phyloP scores from a whole-genome alignment of 2,329 filamentous ascomycete genomes.

The Ascochyta pisi region DNA sequence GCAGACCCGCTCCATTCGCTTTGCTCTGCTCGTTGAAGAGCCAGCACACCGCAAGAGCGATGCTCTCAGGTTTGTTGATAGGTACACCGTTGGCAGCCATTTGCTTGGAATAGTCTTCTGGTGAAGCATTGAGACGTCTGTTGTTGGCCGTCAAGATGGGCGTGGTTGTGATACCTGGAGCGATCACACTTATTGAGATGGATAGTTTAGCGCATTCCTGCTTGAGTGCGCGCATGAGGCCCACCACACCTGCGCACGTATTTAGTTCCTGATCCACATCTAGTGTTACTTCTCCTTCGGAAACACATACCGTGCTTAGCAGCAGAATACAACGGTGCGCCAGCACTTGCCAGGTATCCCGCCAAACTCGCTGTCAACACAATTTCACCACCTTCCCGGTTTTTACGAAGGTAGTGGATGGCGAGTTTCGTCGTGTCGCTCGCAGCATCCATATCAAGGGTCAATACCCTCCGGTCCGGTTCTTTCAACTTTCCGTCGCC shows the following conservation, averaged over 20 bases:
- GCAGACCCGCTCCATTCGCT: conserved; percentile 55
- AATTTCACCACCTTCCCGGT: conserved; percentile 52
- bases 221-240: conserved; percentile 59
- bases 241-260: conserved; percentile 49
- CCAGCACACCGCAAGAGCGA: conserved; percentile 55
- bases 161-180: conserved; percentile 58
- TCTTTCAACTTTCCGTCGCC: conserved; percentile 51
- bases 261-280: not conserved
- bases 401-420: conserved; percentile 55
- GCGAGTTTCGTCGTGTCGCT: conserved; percentile 57
- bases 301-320: conserved; percentile 55
- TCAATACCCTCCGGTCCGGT: conserved; percentile 55
- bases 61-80: conserved; percentile 55
- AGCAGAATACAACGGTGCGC: conserved; percentile 57
- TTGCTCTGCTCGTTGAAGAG: conserved; percentile 53
- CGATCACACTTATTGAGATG: conserved; percentile 57
- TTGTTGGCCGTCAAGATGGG: conserved; percentile 50
- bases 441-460: conserved; percentile 57
- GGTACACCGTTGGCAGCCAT: conserved; percentile 56
- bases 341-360: conserved; percentile 57
- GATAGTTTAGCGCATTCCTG: conserved; percentile 55
- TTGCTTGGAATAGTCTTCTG: conserved; percentile 52
- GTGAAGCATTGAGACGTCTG: conserved; percentile 35
- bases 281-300: not conserved
- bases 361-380: conserved; percentile 58